Evolutionary conservation across 805 yeast genomes (phyloP).

Genomic region (Candida bentonensis): DNA sequence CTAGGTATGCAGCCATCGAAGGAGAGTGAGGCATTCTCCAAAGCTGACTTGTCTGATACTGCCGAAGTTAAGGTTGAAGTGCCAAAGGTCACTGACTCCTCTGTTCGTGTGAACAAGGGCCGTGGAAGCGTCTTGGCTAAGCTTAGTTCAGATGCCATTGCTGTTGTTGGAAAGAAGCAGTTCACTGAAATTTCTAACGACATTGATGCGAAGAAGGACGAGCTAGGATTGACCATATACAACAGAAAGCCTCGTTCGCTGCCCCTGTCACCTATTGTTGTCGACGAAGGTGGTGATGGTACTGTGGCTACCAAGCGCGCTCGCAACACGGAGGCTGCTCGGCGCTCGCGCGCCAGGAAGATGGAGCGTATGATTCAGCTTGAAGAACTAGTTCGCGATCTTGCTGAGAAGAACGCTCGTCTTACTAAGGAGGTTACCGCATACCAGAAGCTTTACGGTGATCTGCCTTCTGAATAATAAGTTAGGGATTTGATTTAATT

Average conservation of each 20-base stretch:
- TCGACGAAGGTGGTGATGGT: conserved; percentile 25
- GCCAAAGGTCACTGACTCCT: not conserved
- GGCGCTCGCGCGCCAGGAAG: conserved; percentile 89
- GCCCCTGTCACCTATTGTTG: conserved; percentile 59
- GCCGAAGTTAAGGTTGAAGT: not conserved
- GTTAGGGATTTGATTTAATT: not conserved
- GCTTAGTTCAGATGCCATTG: not conserved
- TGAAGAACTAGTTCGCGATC: conserved; percentile 63
- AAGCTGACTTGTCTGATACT: not conserved
- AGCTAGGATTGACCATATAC: conserved; percentile 62
- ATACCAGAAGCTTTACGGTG: not conserved
- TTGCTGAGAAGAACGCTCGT: conserved; percentile 42
- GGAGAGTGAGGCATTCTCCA: not conserved
- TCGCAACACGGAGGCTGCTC: conserved; percentile 88
- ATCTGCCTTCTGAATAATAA: not conserved
- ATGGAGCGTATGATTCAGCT: conserved; percentile 81
- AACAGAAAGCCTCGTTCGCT: conserved; percentile 60
- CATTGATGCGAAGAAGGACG: conserved; percentile 29
- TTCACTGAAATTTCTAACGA: conserved; percentile 6
- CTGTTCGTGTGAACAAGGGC: not conserved
- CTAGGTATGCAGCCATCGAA: not conserved
- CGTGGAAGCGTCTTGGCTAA: not conserved
- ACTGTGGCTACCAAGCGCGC: conserved; percentile 57
- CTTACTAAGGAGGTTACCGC: conserved; percentile 52
- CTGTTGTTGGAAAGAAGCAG: not conserved